Evolutionary conservation across 75 land plant genomes (phyloP).

Genomic region (Cunninghamia lanceolata): DNA sequence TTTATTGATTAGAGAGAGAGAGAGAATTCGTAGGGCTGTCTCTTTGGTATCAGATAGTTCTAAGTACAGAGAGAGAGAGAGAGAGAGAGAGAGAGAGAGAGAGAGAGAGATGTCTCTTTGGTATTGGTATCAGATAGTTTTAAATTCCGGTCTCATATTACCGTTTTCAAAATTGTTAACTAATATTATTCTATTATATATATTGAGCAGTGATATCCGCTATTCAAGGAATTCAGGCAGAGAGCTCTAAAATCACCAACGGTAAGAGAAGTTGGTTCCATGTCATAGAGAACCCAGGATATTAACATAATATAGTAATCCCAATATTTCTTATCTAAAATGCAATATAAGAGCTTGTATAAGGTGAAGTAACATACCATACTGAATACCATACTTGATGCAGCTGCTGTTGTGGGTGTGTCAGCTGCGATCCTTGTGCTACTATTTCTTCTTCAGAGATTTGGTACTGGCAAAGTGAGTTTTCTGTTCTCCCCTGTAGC

Average conservation of each 20-base stretch:
- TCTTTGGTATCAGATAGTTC: too few species aligned
- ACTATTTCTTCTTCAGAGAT: constrained; percentile 41
- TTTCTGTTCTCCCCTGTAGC: constrained; percentile 53
- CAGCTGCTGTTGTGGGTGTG: constrained; percentile 27
- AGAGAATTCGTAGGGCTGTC: too few species aligned
- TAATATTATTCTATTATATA: not conserved
- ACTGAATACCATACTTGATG: not conserved
- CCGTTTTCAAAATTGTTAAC: too few species aligned
- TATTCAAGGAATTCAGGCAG: constrained; percentile 41
- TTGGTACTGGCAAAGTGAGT: constrained; percentile 46
- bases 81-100: too few species aligned
- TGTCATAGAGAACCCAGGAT: not conserved
- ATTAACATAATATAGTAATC: too few species aligned
- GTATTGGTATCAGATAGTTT: too few species aligned
- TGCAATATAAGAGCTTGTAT: not conserved
- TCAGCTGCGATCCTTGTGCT: constrained; percentile 31
- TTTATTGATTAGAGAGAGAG: too few species aligned
- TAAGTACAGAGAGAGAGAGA: too few species aligned
- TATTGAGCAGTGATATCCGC: constrained; percentile 24
- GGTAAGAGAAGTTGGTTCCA: constrained; percentile 15
- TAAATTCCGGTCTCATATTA: too few species aligned
- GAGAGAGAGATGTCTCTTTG: too few species aligned
- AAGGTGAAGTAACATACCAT: not conserved
- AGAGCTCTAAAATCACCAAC: constrained; percentile 24
- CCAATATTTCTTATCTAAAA: not conserved